Evolutionary conservation across 768 basidiomycete genomes (phyloP).

Genomic region (Trametes cubensis): DNA sequence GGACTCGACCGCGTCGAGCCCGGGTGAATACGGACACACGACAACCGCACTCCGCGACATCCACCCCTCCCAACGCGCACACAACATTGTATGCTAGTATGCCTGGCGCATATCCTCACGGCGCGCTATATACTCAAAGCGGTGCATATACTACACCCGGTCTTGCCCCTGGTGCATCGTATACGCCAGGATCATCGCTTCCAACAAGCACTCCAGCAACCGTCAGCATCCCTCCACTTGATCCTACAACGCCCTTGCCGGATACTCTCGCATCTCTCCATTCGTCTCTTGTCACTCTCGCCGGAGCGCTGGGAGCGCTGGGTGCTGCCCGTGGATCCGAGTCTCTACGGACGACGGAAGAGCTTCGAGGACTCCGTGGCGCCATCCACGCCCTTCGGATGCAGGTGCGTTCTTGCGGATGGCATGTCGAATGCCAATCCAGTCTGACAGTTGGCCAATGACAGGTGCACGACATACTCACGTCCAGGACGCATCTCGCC

Average conservation of each 20-base stretch:
- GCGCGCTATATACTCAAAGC: not conserved
- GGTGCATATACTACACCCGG: not conserved
- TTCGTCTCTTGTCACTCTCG: conserved; percentile 61
- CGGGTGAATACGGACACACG: conserved; percentile 13
- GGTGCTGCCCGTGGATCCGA: conserved; percentile 66
- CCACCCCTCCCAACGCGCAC: not conserved
- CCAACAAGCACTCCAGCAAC: conserved; percentile 25
- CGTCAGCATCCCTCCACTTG: conserved; percentile 58
- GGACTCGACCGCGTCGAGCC: conserved; percentile 7
- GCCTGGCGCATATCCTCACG: not conserved
- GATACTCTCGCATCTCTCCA: conserved; percentile 61
- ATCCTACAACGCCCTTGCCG: conserved; percentile 63
- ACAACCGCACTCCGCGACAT: conserved; percentile 15
- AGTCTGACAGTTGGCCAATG: not conserved
- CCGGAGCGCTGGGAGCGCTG: conserved; percentile 61
- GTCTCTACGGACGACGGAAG: conserved; percentile 70
- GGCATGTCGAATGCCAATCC: not conserved
- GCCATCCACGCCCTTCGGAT: conserved; percentile 76
- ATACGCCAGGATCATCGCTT: not conserved
- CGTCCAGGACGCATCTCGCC: conserved; percentile 13
- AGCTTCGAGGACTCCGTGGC: conserved; percentile 68
- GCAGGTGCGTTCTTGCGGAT: conserved; percentile 53
- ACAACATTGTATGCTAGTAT: not conserved
- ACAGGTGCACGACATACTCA: conserved; percentile 28
- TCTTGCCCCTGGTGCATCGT: not conserved